These are phyloP conservation scores for Geotrichum citri-aurantii DNA, from an alignment of 1,139 yeast genomes.

Conservation along the genomic window DNA sequence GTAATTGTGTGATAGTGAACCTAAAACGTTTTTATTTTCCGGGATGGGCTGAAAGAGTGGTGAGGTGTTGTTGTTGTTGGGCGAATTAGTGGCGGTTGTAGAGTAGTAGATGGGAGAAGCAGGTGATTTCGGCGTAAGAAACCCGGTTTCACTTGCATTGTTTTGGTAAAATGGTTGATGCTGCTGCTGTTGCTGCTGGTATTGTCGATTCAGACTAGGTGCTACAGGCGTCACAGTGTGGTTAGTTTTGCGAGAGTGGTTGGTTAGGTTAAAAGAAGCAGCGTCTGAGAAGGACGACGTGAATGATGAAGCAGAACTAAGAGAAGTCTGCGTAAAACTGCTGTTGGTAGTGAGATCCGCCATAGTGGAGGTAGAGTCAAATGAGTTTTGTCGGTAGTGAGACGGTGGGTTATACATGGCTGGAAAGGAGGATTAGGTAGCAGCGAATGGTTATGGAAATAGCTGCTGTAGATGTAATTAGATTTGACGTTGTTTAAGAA, in stretches of 20 bases:
- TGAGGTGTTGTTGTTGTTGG: background rate
- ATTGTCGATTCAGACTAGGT: background rate
- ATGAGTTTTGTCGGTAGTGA: background rate
- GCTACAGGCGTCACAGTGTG: background rate
- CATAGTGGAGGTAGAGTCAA: background rate
- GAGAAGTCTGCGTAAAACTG: background rate
- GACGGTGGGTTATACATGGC: background rate
- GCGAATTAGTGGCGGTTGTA: background rate
- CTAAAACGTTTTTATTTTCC: conserved; percentile 6
- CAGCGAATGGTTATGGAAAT: too few species aligned
- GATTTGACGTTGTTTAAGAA: too few species aligned
- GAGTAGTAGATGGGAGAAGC: background rate
- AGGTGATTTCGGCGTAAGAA: background rate
- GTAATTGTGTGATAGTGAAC: conserved; percentile 11
- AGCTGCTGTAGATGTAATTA: too few species aligned
- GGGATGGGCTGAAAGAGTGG: background rate
- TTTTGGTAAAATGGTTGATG: background rate
- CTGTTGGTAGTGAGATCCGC: background rate
- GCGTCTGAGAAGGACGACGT: background rate
- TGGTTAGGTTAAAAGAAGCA: background rate
- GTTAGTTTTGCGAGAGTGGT: background rate
- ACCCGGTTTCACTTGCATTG: background rate
- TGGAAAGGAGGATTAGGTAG: background rate
- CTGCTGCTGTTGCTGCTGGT: background rate
- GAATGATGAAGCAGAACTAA: background rate